Conservation (phyloP, 805 yeast genomes). For the Starmerella scarabaei region DNA sequence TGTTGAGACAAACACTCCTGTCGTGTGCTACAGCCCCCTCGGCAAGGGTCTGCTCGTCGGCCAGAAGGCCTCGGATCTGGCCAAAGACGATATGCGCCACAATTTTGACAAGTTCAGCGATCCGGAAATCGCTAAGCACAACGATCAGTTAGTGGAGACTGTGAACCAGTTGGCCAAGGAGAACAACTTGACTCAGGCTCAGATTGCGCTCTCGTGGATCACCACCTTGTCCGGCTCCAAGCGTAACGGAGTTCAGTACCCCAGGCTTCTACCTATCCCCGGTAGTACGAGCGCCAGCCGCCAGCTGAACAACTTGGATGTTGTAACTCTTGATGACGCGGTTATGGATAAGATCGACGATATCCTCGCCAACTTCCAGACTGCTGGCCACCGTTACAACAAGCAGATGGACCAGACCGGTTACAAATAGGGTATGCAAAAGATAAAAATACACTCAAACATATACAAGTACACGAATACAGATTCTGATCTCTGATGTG, state of each 20-base stretch:
- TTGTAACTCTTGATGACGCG: slow-evolving; percentile 36
- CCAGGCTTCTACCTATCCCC: slow-evolving; percentile 67
- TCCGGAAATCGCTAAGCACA: slow-evolving; percentile 40
- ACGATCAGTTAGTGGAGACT: slow-evolving; percentile 37
- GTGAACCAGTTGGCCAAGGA: slow-evolving; percentile 39
- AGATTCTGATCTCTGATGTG: no score
- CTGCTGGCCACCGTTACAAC: slow-evolving; percentile 47
- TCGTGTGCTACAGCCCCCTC: slow-evolving; percentile 73
- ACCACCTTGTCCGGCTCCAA: slow-evolving; percentile 28
- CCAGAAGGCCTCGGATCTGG: slow-evolving; percentile 34
- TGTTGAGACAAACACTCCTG: slow-evolving; percentile 45
- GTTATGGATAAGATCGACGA: slow-evolving; percentile 44
- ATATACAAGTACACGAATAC: neutral
- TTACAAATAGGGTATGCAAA: slow-evolving; percentile 3
- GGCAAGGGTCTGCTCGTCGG: slow-evolving; percentile 73
- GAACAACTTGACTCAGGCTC: slow-evolving; percentile 43
- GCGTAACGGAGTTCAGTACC: slow-evolving; percentile 26
- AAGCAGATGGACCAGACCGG: slow-evolving; percentile 3
- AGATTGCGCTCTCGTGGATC: slow-evolving; percentile 59
- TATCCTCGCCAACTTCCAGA: slow-evolving; percentile 33
- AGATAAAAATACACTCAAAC: neutral
- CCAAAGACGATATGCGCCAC: slow-evolving; percentile 43
- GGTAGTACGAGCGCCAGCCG: slow-evolving; percentile 51
- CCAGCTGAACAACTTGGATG: slow-evolving; percentile 46
- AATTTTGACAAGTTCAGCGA: slow-evolving; percentile 44